Conservation (phyloP, 1,284 basidiomycete species). For the Ganoderma resinaceum region DNA sequence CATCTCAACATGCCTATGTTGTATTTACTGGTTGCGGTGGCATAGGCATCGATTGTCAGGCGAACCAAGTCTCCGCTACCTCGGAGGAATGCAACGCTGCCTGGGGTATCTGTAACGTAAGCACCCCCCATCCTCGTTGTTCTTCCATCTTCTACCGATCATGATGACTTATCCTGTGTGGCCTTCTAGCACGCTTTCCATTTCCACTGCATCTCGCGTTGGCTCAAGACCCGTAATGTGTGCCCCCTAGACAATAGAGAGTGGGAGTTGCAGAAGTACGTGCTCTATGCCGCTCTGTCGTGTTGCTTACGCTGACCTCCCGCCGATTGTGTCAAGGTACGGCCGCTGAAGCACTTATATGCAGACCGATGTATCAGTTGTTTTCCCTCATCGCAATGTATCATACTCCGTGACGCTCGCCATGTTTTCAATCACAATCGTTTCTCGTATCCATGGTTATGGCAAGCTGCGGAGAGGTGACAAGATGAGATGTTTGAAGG, state of each 20-base stretch:
- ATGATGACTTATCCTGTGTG: not conserved
- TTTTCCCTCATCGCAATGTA: slow-evolving; percentile 20
- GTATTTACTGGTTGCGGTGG: slow-evolving; percentile 13
- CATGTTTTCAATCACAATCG: slow-evolving; percentile 1
- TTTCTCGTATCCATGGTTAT: not conserved
- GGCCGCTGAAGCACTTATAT: slow-evolving; percentile 25
- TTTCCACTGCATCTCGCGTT: slow-evolving; percentile 99
- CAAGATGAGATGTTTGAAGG: not conserved
- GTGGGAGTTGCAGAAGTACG: slow-evolving; percentile 94
- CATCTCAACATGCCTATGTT: not conserved
- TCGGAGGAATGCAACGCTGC: slow-evolving; percentile 99
- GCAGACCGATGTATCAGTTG: slow-evolving; percentile 22
- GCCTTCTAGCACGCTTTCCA: slow-evolving; percentile 93
- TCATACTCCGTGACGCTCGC: slow-evolving; percentile 16
- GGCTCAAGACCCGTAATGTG: slow-evolving; percentile 99
- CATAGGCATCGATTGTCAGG: slow-evolving; percentile 98
- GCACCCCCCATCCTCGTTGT: slow-evolving; percentile 37
- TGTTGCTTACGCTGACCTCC: not conserved
- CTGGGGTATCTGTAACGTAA: slow-evolving; percentile 98
- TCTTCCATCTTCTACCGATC: not conserved
- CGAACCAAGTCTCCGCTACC: slow-evolving; percentile 96
- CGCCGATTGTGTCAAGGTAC: slow-evolving; percentile 14
- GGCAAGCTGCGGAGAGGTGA: not conserved
- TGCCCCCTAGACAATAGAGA: slow-evolving; percentile 98
- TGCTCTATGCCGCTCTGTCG: slow-evolving; percentile 22